Conservation (phyloP, 331 rosid genomes). For the Arachis monticola region DNA sequence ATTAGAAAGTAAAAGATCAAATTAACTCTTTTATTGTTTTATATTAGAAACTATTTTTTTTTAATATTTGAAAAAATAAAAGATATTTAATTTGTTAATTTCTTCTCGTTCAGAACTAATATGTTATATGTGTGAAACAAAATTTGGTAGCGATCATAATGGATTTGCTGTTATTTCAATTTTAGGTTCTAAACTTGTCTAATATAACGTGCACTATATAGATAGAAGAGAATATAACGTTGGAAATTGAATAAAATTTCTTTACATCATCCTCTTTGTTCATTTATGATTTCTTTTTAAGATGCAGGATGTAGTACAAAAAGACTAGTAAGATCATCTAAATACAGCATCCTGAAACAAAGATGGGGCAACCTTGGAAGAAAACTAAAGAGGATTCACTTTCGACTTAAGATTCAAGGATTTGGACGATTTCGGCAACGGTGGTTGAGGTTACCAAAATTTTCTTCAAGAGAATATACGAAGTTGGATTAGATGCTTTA, state of each 20-base stretch:
- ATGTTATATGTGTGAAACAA: no score
- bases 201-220: no score
- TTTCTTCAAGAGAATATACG: conserved; percentile 51
- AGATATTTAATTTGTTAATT: no score
- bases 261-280: conserved; percentile 6
- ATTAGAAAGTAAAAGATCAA: no score
- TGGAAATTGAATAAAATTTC: not conserved
- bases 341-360: conserved; percentile 53
- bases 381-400: conserved; percentile 64
- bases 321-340: conserved; percentile 56
- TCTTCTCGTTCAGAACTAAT: no score
- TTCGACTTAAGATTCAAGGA: conserved; percentile 68
- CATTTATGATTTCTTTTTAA: conserved; percentile 27
- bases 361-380: conserved; percentile 58
- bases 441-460: conserved; percentile 75
- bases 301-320: conserved; percentile 55
- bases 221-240: not conserved
- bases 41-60: no score
- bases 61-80: no score
- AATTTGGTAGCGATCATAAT: no score
- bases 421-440: conserved; percentile 67
- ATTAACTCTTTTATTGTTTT: no score
- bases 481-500: conserved; percentile 54
- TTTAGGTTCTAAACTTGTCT: no score
- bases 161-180: no score